Conservation (phyloP, 2,329 filamentous ascomycete species). For the Penicillium brasilianum region DNA sequence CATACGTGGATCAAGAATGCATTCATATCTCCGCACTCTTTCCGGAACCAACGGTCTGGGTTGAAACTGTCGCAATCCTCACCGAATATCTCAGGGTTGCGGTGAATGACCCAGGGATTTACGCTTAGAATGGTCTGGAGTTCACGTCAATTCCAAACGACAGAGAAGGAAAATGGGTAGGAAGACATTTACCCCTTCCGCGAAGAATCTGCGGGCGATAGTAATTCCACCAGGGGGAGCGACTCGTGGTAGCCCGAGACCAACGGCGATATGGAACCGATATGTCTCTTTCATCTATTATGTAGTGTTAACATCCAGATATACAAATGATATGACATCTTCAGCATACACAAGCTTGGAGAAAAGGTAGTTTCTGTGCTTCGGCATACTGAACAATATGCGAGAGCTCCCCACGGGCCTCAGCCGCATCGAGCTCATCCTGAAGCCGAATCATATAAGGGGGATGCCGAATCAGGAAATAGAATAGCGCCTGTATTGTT, state of each 20-base stretch:
- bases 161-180: neutral
- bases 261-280: constrained; percentile 41
- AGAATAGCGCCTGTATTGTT: constrained; percentile 44
- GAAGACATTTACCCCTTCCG: constrained; percentile 30
- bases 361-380: constrained; percentile 39
- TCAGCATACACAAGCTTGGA: constrained; percentile 44
- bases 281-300: constrained; percentile 45
- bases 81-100: constrained; percentile 28
- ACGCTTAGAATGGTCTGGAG: constrained; percentile 35
- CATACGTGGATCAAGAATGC: neutral
- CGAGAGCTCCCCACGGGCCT: constrained; percentile 28
- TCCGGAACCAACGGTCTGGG: constrained; percentile 29
- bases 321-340: too few species aligned
- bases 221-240: constrained; percentile 39
- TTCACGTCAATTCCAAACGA: neutral
- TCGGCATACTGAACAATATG: constrained; percentile 33
- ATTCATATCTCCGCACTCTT: neutral
- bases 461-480: constrained; percentile 40
- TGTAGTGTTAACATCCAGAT: neutral
- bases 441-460: constrained; percentile 21
- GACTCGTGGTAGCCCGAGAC: constrained; percentile 38
- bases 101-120: constrained; percentile 40
- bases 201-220: constrained; percentile 37
- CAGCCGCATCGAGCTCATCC: constrained; percentile 33
- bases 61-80: constrained; percentile 31